Evolutionary conservation across 2,329 filamentous ascomycete genomes (phyloP), one percentile per base, ranked within the genome.

Genomic region (Septoria linicola): DNA sequence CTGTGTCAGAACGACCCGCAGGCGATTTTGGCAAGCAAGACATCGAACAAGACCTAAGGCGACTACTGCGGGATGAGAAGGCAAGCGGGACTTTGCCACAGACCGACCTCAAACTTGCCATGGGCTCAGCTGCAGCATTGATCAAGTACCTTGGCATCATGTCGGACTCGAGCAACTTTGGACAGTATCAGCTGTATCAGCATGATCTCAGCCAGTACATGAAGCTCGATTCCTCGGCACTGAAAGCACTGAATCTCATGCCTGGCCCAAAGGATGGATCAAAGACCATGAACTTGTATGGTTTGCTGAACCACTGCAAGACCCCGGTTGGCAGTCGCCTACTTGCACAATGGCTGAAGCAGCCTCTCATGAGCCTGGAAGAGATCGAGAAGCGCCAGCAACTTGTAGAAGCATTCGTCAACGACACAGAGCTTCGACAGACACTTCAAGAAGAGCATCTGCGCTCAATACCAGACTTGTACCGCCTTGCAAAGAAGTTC

Each of bases 231-330:
- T 90, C 95, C 0, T 89, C 93, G 1, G 93, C 93, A 0, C 76
- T 99, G 36, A 92, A 95, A 65, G 93, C 93, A 0, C 79, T 99
- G 47, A 99, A 99, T 64, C 80, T 99, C 31, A 97, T 99, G 91
- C 95, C 93, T 4, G 92, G 93, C 4, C 89, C 89, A 0, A 84
- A 90, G 59, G 93, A 99, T 66, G 93, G 93, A 1, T 82, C 89
- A n/a, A 97, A 96, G 75, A 95, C 83, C 1, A 99, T 99, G 93
- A 97, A 91, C 66, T 70, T 99, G 45, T 99, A 88, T 63, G 93
- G 93, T 0, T 75, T 99, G 14, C 77, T 99, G 35, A 97, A 99
- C 64, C 91, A 97, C 70, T 99, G 93, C 83, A 97, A 96, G 70
- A 99, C 93, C 1, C 89, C 93, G 0, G 84, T 95, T 1, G 93